Conservation (phyloP, 176 grass and related monocot genomes). For the Ampelocalamus luodianensis region DNA sequence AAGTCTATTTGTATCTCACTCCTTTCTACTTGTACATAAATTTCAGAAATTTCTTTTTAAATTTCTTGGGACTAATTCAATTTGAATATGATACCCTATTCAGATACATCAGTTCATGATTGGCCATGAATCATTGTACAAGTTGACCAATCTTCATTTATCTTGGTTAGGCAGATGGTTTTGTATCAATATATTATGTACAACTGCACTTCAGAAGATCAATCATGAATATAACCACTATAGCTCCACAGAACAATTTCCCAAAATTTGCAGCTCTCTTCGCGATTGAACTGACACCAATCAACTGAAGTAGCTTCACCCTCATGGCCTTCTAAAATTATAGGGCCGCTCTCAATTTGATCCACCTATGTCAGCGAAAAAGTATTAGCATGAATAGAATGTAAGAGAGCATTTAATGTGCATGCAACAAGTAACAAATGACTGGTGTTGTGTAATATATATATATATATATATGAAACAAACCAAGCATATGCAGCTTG, state of each 20-base stretch:
- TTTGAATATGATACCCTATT: too few relatives aligned
- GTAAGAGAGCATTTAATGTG: background rate
- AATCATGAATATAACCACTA: background rate
- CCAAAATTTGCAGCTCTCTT: slow-evolving; percentile 32
- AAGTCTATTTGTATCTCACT: too few relatives aligned
- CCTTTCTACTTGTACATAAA: too few relatives aligned
- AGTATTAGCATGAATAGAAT: background rate
- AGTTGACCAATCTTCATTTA: background rate
- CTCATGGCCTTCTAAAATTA: slow-evolving; percentile 73
- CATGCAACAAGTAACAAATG: too few relatives aligned
- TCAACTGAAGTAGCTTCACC: slow-evolving; percentile 83
- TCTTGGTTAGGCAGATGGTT: background rate
- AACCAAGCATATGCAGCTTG: background rate
- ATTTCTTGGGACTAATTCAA: too few relatives aligned
- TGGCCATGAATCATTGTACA: background rate
- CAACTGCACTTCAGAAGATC: too few relatives aligned
- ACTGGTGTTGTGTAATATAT: slow-evolving; percentile 16
- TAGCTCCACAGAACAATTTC: slow-evolving; percentile 12
- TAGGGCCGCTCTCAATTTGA: slow-evolving; percentile 53
- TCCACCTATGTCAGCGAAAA: slow-evolving; percentile 54
- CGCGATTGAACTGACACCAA: slow-evolving; percentile 37
- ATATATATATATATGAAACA: slow-evolving; percentile 14
- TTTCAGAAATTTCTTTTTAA: too few relatives aligned
- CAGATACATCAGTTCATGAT: background rate
- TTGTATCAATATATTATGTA: too few relatives aligned